Evolutionary conservation across 805 yeast genomes (phyloP).

Genomic region (Helenozyma baotianmanensis): DNA sequence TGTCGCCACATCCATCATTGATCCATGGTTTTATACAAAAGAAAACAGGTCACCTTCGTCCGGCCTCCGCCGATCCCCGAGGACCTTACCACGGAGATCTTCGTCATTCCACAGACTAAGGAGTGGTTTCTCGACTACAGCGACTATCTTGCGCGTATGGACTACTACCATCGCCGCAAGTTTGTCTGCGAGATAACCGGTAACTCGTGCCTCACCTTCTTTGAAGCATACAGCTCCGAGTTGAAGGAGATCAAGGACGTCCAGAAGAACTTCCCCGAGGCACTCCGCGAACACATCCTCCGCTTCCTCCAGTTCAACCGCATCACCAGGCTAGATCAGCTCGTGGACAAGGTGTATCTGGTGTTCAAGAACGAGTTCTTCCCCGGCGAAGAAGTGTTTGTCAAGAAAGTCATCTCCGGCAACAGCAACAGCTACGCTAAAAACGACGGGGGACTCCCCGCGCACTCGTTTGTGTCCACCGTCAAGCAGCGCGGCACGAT

Average conservation of each 20-base stretch:
- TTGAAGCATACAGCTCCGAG: constrained; percentile 83
- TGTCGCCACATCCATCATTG: too few relatives aligned
- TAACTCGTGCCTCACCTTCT: constrained; percentile 82
- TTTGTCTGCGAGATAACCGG: constrained; percentile 97
- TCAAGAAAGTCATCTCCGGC: constrained; percentile 29
- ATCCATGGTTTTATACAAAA: constrained; percentile 67
- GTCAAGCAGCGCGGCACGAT: constrained; percentile 54
- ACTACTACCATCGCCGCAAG: constrained; percentile 67
- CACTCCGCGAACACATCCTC: constrained; percentile 87
- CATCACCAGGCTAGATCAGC: constrained; percentile 73
- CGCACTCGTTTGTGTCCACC: constrained; percentile 14
- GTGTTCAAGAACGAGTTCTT: constrained; percentile 77
- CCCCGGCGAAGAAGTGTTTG: constrained; percentile 82
- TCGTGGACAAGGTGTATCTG: constrained; percentile 82
- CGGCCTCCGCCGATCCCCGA: constrained; percentile 55
- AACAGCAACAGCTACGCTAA: constrained; percentile 1
- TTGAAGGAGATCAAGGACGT: constrained; percentile 51
- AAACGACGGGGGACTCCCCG: constrained; percentile 1
- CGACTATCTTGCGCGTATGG: constrained; percentile 66
- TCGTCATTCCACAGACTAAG: constrained; percentile 77
- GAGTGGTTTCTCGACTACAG: constrained; percentile 84
- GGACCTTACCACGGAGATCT: constrained; percentile 60
- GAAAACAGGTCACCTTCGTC: constrained; percentile 62
- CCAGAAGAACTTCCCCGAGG: constrained; percentile 82
- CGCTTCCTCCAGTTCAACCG: constrained; percentile 78